Conservation (phyloP, 768 basidiomycete genomes). For the Lentinula guzmanii region DNA sequence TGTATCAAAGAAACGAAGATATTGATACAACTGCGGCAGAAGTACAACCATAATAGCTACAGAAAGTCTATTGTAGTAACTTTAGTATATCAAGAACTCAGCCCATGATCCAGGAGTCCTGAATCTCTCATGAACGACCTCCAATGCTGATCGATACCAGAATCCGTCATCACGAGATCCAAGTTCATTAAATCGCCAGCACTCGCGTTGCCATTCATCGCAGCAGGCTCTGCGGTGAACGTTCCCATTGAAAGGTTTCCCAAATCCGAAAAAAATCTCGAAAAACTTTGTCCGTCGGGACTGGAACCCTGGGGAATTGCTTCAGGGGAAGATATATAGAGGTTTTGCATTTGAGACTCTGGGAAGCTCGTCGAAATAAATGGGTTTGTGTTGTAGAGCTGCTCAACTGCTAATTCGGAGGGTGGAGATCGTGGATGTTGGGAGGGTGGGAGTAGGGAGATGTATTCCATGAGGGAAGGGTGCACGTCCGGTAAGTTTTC, state of each 20-base stretch:
- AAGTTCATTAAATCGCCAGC: slow-evolving; percentile 27
- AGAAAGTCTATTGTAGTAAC: neutral
- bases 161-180: slow-evolving; percentile 49
- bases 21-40: neutral
- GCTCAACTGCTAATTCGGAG: neutral
- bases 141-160: slow-evolving; percentile 64
- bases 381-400: neutral
- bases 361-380: neutral
- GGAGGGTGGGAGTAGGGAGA: slow-evolving; percentile 33
- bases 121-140: slow-evolving; percentile 59
- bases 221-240: slow-evolving; percentile 1
- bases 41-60: neutral
- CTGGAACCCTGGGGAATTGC: neutral
- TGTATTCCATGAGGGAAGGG: slow-evolving; percentile 60
- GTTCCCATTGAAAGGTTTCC: neutral
- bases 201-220: neutral
- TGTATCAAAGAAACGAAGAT: neutral
- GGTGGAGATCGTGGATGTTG: slow-evolving; percentile 21
- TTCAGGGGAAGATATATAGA: neutral
- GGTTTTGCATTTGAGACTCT: neutral
- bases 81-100: neutral
- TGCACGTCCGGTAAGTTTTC: slow-evolving; percentile 44
- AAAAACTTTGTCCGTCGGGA: neutral
- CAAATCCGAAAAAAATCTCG: neutral
- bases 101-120: slow-evolving; percentile 40